phyloP scores from a whole-genome alignment of 2,329 filamentous ascomycete genomes.

The Samsoniella hepiali region DNA sequence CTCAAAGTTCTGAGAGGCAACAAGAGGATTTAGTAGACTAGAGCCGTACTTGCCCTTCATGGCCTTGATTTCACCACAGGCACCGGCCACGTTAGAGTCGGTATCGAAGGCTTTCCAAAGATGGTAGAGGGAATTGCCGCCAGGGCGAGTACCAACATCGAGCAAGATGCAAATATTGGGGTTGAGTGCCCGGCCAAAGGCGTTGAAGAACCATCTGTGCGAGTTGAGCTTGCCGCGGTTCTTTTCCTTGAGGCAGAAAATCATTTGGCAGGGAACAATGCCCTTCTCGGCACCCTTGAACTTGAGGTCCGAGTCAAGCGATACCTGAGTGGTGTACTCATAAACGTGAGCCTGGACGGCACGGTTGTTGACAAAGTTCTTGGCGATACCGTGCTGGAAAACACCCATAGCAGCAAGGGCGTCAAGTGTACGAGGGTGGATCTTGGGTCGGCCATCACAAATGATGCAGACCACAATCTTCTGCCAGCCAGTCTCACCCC shows the following conservation, averaged over 20 bases:
- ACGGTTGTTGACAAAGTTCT: constrained; percentile 95
- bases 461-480: constrained; percentile 99
- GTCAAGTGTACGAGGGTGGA: constrained; percentile 89
- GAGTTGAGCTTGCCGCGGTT: constrained; percentile 98
- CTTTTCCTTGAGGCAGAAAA: constrained; percentile 97
- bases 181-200: constrained; percentile 86
- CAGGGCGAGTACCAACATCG: constrained; percentile 92
- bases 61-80: constrained; percentile 95
- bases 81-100: constrained; percentile 94
- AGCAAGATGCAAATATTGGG: constrained; percentile 96
- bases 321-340: constrained; percentile 98
- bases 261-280: constrained; percentile 95
- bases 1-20: constrained; percentile 97
- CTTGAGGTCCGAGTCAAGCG: constrained; percentile 89
- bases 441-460: constrained; percentile 83
- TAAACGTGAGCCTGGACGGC: constrained; percentile 97
- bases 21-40: constrained; percentile 86
- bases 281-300: constrained; percentile 99
- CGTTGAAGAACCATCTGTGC: constrained; percentile 99
- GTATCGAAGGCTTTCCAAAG: constrained; percentile 98
- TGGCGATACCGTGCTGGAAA: constrained; percentile 97
- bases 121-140: constrained; percentile 88
- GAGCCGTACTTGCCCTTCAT: constrained; percentile 84
- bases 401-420: constrained; percentile 94
- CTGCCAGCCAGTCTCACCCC: constrained; percentile 97